These are phyloP conservation scores for Hericium coralloides DNA, from an alignment of 768 basidiomycete species.

Conservation along the genomic window DNA sequence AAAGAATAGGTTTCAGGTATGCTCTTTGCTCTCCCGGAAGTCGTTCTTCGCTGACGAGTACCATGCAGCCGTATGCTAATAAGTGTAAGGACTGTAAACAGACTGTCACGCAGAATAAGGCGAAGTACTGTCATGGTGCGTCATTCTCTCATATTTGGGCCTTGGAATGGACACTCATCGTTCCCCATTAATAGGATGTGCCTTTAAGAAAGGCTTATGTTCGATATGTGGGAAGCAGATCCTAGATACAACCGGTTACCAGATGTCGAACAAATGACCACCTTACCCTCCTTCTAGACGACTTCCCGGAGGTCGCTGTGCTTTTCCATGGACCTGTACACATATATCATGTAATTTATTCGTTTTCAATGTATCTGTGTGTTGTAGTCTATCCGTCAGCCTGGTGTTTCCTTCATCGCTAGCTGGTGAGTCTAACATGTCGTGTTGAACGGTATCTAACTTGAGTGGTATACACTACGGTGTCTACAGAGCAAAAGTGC, in stretches of 20 bases:
- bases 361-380: not conserved
- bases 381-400: not conserved
- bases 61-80: conserved; percentile 64
- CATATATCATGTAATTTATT: not conserved
- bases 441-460: not conserved
- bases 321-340: too few relatives aligned
- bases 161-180: too few relatives aligned
- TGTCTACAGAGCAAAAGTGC: not conserved
- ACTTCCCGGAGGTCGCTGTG: too few relatives aligned
- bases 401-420: not conserved
- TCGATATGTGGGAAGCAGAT: conserved; percentile 85
- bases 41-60: conserved; percentile 7
- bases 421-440: not conserved
- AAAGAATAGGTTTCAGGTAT: conserved; percentile 70
- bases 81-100: conserved; percentile 88
- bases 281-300: not conserved
- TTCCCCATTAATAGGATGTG: conserved; percentile 48
- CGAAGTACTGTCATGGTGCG: conserved; percentile 84
- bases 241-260: conserved; percentile 74
- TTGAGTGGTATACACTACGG: not conserved
- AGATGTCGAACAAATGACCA: conserved; percentile 71
- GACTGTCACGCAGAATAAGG: conserved; percentile 74
- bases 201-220: conserved; percentile 80
- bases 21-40: conserved; percentile 15
- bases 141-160: not conserved